Base-by-base conservation (phyloP, 805 yeast genomes). In the Clavispora vitiphila region DNA sequence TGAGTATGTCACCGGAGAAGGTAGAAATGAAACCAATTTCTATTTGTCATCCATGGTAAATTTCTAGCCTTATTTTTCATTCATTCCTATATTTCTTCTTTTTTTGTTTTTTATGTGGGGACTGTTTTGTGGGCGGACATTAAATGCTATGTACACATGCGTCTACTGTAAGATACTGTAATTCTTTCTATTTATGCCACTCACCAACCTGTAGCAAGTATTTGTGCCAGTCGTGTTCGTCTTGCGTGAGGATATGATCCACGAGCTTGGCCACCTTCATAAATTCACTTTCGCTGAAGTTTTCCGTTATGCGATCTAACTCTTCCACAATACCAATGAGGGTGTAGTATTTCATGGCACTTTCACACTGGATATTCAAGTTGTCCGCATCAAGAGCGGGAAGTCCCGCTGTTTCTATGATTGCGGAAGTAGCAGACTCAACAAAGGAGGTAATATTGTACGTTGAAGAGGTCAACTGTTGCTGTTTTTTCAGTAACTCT, bases 281-380 rank as follows among this genome's bases (percentile, higher is more conserved):
- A 31, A 35, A 51, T 2, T 11, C 24, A 3, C 3, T 11, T 2
- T 16, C n/a, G 21, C 39, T 37, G n/a, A 35, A 26, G 3, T 14
- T 23, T 0, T 21, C 30, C 15, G 31, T 16, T 5, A 50, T 27
- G 16, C 34, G n/a, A 12, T 42, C 49, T 23, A 51, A 38, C 4
- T 24, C 23, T 15, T 39, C 51, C n/a, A n/a, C 16, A n/a, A 51
- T 35, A n/a, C 51, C 54, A 18, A 22, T 31, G 14, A 51, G 18
- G 14, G 49, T 37, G 15, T 39, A 44, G 36, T 50, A 52, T 32
- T 51, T 51, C 52, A 47, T 40, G 20, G 47, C 38, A 11, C 41
- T 37, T 8, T 46, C 46, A 10, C 46, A 43, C 35, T 30, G 35
- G 2, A 51, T 36, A 10, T 26, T 15, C 11, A 48, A 26, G 29